Conservation (phyloP, 768 basidiomycete genomes). For the Mycena venus region DNA sequence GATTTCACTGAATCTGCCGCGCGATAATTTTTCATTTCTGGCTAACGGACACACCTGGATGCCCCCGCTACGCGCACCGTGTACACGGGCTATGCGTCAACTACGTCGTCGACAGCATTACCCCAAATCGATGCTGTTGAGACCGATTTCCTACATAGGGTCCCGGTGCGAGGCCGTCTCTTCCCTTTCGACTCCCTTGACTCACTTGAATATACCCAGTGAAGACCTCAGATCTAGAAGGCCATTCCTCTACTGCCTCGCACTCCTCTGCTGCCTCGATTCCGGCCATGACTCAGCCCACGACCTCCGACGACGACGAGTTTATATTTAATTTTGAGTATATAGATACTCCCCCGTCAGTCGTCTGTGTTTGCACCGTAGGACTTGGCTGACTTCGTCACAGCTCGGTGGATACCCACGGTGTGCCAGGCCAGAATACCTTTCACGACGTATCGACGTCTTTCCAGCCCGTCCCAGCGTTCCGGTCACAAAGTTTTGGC, state of each 20-base stretch:
- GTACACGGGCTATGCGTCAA: background rate
- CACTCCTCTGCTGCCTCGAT: background rate
- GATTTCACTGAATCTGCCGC: background rate
- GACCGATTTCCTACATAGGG: background rate
- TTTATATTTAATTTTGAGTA: background rate
- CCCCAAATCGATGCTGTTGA: background rate
- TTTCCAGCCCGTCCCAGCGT: background rate
- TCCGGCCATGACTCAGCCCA: background rate
- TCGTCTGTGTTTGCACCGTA: background rate
- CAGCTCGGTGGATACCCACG: background rate
- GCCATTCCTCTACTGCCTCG: too few species aligned
- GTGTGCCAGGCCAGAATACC: too few species aligned
- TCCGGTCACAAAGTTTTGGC: background rate
- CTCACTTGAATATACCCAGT: background rate
- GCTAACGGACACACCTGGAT: background rate
- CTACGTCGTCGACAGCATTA: background rate
- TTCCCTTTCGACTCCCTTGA: background rate
- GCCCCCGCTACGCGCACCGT: background rate
- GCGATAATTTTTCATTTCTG: background rate
- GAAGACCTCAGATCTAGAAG: background rate
- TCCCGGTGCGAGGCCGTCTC: background rate
- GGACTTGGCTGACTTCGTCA: background rate
- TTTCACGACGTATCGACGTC: background rate
- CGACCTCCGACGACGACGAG: background rate
- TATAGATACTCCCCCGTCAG: background rate